These are phyloP conservation scores for Pseudogymnoascus sp. DNA, from an alignment of 2,329 filamentous ascomycete species.

Conservation along the genomic window DNA sequence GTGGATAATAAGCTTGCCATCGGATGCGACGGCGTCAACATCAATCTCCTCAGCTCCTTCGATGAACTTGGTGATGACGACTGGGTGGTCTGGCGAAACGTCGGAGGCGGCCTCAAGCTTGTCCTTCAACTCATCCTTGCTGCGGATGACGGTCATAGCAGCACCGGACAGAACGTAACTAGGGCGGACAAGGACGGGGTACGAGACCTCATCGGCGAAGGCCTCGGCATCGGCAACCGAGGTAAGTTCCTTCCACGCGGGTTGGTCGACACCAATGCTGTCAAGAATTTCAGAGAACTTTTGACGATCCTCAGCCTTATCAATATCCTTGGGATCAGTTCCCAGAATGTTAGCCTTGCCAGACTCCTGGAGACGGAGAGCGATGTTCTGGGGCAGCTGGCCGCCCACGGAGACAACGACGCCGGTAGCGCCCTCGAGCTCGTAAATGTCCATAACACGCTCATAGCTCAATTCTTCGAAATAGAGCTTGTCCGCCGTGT, in stretches of 20 bases:
- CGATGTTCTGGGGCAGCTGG: slow-evolving; percentile 95
- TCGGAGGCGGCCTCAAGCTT: slow-evolving; percentile 86
- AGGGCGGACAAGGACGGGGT: slow-evolving; percentile 91
- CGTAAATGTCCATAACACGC: slow-evolving; percentile 98
- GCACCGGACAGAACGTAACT: slow-evolving; percentile 95
- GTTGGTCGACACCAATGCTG: slow-evolving; percentile 93
- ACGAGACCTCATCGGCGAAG: slow-evolving; percentile 79
- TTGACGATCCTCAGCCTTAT: slow-evolving; percentile 95
- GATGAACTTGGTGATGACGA: slow-evolving; percentile 98
- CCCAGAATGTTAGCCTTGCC: slow-evolving; percentile 87
- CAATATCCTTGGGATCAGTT: slow-evolving; percentile 88
- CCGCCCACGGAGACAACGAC: slow-evolving; percentile 95
- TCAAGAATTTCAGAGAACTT: slow-evolving; percentile 98
- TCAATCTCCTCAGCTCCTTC: slow-evolving; percentile 96
- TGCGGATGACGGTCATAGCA: slow-evolving; percentile 95
- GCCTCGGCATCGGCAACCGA: slow-evolving; percentile 80
- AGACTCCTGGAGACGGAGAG: slow-evolving; percentile 83
- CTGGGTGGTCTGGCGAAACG: slow-evolving; percentile 92
- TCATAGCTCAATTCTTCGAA: slow-evolving; percentile 97
- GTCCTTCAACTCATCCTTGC: slow-evolving; percentile 81
- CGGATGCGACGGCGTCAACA: slow-evolving; percentile 82
- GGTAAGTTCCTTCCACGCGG: slow-evolving; percentile 94
- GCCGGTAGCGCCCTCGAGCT: slow-evolving; percentile 75
- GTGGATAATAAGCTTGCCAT: slow-evolving; percentile 82
- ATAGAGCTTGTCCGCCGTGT: slow-evolving; percentile 84